These are phyloP conservation scores for Trifolium subterraneum DNA, from an alignment of 306 rosid species.

Conservation along the genomic window DNA sequence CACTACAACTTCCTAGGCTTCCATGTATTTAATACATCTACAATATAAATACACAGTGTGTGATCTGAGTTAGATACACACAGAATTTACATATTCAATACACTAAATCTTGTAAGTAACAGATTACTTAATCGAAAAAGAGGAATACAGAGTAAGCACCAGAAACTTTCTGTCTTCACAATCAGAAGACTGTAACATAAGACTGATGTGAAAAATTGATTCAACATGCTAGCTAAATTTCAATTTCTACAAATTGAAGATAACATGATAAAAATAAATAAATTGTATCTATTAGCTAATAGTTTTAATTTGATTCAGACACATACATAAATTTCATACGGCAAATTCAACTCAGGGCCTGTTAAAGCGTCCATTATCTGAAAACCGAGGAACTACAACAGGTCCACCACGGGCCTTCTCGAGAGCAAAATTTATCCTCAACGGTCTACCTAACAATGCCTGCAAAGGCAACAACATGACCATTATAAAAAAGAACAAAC, in stretches of 20 bases:
- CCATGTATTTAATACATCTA: no score
- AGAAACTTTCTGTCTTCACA: conserved; percentile 82
- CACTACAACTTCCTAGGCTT: no score
- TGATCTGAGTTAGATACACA: no score
- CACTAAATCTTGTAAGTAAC: conserved; percentile 40
- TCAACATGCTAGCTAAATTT: neutral
- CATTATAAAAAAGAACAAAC: no score
- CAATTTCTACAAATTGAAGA: neutral
- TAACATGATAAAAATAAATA: conserved; percentile 11
- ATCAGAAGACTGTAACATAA: no score
- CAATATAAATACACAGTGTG: no score
- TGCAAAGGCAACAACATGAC: conserved; percentile 50
- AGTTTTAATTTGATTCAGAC: neutral
- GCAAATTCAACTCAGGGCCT: conserved; percentile 34
- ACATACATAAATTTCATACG: neutral
- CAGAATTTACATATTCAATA: no score
- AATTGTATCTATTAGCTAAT: neutral
- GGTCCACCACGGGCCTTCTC: conserved; percentile 81
- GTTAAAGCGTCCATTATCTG: conserved; percentile 42
- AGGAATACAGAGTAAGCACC: conserved; percentile 36
- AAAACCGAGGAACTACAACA: conserved; percentile 74
- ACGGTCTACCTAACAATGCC: conserved; percentile 86
- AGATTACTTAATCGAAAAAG: conserved; percentile 14
- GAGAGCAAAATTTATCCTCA: conserved; percentile 78
- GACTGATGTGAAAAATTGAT: neutral